These are phyloP conservation scores for Penicillium psychrofluorescens DNA, from an alignment of 495 filamentous ascomycete genomes.

Conservation along the genomic window DNA sequence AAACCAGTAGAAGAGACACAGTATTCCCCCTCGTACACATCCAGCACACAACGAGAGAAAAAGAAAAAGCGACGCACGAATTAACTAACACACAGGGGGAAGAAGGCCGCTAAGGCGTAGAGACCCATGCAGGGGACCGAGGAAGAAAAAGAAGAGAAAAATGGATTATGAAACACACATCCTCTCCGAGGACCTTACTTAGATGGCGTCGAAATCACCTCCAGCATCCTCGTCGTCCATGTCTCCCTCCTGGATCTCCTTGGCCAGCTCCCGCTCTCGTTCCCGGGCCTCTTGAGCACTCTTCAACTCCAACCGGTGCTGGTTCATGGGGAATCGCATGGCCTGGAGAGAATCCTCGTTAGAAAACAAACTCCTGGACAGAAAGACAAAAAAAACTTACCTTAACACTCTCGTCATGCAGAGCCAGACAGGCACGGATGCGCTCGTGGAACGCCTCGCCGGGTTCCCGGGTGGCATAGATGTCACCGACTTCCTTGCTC, in stretches of 20 bases:
- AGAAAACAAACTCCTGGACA: slow-evolving; percentile 4
- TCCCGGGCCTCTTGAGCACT: slow-evolving; percentile 96
- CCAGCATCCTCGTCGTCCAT: slow-evolving; percentile 96
- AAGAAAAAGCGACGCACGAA: slow-evolving; percentile 18
- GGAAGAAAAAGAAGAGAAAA: slow-evolving; percentile 8
- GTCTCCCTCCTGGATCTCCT: slow-evolving; percentile 98
- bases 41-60: slow-evolving; percentile 15
- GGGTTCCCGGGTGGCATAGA: slow-evolving; percentile 92
- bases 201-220: slow-evolving; percentile 96
- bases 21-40: slow-evolving; percentile 25
- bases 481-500: slow-evolving; percentile 90
- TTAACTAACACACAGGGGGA: slow-evolving; percentile 25
- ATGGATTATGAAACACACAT: slow-evolving; percentile 9
- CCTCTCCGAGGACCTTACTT: slow-evolving; percentile 21
- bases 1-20: slow-evolving; percentile 24
- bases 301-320: slow-evolving; percentile 94
- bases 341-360: slow-evolving; percentile 48
- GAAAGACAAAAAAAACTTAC: slow-evolving; percentile 39
- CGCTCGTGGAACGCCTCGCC: slow-evolving; percentile 96
- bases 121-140: slow-evolving; percentile 9
- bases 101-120: slow-evolving; percentile 14
- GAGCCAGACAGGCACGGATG: slow-evolving; percentile 78
- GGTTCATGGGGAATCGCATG: slow-evolving; percentile 99
- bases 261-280: slow-evolving; percentile 90
- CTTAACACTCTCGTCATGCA: slow-evolving; percentile 98